phyloP scores from a whole-genome alignment of 108 stramenopile genomes.

The Seminavis robusta region DNA sequence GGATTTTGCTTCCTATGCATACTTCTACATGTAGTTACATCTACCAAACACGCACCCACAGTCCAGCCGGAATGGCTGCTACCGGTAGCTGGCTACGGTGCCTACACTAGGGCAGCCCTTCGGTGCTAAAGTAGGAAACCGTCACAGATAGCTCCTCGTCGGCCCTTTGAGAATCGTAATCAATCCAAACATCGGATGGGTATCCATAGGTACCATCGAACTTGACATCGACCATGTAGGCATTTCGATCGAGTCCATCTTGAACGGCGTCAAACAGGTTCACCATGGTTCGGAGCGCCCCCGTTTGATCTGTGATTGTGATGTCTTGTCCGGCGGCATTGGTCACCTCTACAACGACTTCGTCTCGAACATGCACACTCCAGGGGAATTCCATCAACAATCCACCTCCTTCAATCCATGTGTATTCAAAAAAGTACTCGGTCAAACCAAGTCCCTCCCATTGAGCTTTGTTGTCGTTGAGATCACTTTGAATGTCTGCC shows the following conservation, averaged over 20 bases:
- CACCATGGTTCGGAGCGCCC: background rate
- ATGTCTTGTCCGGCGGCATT: background rate
- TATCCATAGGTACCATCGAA: background rate
- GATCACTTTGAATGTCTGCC: too few relatives aligned
- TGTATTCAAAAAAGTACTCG: background rate
- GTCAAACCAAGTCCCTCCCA: background rate
- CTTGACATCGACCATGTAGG: background rate
- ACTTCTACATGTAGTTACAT: too few relatives aligned
- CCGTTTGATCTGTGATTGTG: background rate
- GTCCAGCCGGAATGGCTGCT: too few relatives aligned
- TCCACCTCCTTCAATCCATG: background rate
- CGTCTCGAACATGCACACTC: background rate
- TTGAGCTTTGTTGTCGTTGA: background rate
- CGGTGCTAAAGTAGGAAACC: too few relatives aligned
- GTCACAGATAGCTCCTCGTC: slow-evolving; percentile 1
- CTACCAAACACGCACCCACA: too few relatives aligned
- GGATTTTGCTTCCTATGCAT: too few relatives aligned
- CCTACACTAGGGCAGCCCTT: too few relatives aligned
- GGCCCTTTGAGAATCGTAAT: background rate
- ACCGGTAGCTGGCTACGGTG: too few relatives aligned
- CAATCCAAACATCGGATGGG: background rate
- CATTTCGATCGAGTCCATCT: slow-evolving; percentile 1
- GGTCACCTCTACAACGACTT: background rate
- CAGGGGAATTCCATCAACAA: background rate
- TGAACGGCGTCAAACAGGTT: background rate